Evolutionary conservation across 495 filamentous ascomycete species (phyloP).

Genomic region (Friedmanniomyces simplex): DNA sequence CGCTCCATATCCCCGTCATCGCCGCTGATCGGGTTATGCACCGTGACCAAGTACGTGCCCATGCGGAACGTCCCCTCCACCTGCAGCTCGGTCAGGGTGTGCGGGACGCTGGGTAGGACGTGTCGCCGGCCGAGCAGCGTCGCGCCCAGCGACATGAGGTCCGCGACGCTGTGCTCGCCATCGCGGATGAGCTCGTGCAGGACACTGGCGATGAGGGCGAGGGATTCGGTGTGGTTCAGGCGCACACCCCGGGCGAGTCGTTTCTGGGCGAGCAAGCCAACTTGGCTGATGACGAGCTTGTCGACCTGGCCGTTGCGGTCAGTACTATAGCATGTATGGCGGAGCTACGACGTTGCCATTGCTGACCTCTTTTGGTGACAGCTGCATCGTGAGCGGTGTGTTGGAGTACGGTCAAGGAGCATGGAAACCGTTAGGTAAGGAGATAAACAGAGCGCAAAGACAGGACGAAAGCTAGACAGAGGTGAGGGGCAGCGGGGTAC

Average conservation of each 20-base stretch:
- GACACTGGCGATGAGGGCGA: constrained; percentile 84
- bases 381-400: constrained; percentile 50
- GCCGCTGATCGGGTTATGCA: constrained; percentile 78
- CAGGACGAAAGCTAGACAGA: too few relatives aligned
- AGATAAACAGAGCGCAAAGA: neutral
- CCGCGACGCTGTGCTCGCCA: constrained; percentile 83
- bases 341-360: neutral
- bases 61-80: constrained; percentile 88
- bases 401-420: neutral
- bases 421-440: constrained; percentile 15
- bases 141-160: constrained; percentile 84
- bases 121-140: constrained; percentile 92
- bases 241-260: constrained; percentile 80
- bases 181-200: constrained; percentile 95
- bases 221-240: constrained; percentile 86
- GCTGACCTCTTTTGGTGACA: constrained; percentile 75
- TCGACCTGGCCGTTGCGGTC: constrained; percentile 56
- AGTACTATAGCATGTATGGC: too few relatives aligned
- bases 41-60: constrained; percentile 91
- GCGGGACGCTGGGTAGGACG: constrained; percentile 71
- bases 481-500: too few relatives aligned
- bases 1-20: constrained; percentile 79
- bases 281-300: constrained; percentile 88
- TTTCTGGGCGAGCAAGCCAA: constrained; percentile 79
- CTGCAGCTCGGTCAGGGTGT: constrained; percentile 70